Percentiles rank a stretch among this genome's conserved stretches.
Evolutionary conservation across 148 eudicot genomes (phyloP).

Genomic region (Rheum nobile): DNA sequence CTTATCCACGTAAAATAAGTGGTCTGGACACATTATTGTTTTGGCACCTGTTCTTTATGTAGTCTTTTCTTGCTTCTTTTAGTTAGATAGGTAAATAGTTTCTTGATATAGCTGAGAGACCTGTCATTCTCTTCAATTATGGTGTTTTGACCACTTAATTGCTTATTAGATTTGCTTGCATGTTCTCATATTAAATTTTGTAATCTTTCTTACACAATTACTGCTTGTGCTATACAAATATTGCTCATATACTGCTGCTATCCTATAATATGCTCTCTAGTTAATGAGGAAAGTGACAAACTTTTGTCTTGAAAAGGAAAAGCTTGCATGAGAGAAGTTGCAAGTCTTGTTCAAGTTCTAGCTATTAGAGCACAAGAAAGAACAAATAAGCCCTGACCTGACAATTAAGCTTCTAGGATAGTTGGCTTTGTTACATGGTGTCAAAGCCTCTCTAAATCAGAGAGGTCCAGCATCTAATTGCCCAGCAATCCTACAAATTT

Average conservation of each 20-base stretch:
- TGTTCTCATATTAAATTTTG: background rate
- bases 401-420: background rate
- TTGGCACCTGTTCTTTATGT: background rate
- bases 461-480: conserved; percentile 1
- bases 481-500: background rate
- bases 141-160: background rate
- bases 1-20: background rate
- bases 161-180: background rate
- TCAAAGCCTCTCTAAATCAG: background rate
- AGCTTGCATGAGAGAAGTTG: background rate
- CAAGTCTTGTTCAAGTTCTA: background rate
- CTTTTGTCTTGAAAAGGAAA: background rate
- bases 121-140: background rate
- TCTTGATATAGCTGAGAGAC: background rate
- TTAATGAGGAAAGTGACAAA: background rate
- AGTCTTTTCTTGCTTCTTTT: background rate
- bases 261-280: background rate
- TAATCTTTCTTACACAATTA: background rate
- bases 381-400: background rate
- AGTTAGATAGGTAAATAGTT: background rate
- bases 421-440: background rate
- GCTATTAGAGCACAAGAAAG: background rate
- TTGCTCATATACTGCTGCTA: background rate
- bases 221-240: background rate
- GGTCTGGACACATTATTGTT: background rate